Percentiles rank a stretch among this genome's conserved stretches.
phyloP scores from a whole-genome alignment of 352 stramenopile species.

The Globisporangium viniferum region DNA sequence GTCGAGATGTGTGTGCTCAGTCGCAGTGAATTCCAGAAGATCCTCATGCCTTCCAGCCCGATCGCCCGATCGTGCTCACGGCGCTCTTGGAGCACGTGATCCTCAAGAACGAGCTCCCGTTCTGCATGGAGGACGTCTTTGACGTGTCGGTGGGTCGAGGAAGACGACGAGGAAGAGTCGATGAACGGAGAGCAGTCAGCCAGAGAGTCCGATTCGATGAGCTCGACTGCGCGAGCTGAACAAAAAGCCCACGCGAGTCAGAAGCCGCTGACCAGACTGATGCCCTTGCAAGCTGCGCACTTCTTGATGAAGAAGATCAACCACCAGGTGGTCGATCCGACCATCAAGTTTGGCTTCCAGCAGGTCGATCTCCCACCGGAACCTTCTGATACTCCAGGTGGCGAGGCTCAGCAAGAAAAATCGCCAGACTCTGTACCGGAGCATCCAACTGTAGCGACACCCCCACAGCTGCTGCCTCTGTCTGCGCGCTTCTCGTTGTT shows the following conservation, averaged over 20 bases:
- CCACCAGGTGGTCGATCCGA: not conserved
- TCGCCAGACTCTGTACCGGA: not conserved
- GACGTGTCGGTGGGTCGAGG: not conserved
- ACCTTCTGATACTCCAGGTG: not conserved
- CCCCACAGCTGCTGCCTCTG: not conserved
- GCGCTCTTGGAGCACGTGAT: constrained; percentile 36
- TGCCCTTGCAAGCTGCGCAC: not conserved
- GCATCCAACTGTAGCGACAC: not conserved
- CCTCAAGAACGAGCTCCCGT: constrained; percentile 27
- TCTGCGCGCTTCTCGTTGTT: not conserved
- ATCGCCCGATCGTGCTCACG: constrained; percentile 29
- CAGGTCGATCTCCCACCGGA: not conserved
- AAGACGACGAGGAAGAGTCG: not conserved
- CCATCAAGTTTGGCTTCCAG: constrained; percentile 12
- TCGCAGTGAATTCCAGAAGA: constrained; percentile 27
- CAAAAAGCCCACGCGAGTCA: not conserved
- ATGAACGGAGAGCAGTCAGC: not conserved
- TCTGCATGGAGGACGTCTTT: constrained; percentile 1
- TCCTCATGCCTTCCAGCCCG: constrained; percentile 27
- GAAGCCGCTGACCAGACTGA: not conserved
- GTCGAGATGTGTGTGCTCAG: constrained; percentile 47
- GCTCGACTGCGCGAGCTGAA: not conserved
- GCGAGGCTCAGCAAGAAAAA: no score
- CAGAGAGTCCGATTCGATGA: not conserved
- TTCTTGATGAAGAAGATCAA: constrained; percentile 8